Percentiles rank a stretch among this genome's conserved stretches.
phyloP scores from a whole-genome alignment of 768 basidiomycete species.

The Flagelloscypha sp. region DNA sequence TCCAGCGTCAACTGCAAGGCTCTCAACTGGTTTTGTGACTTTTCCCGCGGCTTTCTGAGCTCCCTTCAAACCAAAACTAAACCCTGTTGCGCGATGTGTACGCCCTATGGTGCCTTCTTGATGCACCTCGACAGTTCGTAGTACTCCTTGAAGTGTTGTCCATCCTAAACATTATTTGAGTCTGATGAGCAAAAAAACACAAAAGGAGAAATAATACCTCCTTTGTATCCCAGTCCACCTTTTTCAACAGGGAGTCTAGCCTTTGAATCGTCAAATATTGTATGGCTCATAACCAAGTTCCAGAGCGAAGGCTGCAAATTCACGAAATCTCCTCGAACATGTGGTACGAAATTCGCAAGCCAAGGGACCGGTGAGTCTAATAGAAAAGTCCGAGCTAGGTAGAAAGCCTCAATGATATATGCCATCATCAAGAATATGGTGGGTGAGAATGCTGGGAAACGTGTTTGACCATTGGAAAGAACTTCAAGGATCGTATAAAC shows the following conservation, averaged over 20 bases:
- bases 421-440: slow-evolving; percentile 61
- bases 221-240: slow-evolving; percentile 58
- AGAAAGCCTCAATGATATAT: slow-evolving; percentile 48
- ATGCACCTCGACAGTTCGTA: slow-evolving; percentile 1
- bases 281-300: slow-evolving; percentile 41
- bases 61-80: not conserved
- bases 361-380: slow-evolving; percentile 18
- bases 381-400: slow-evolving; percentile 37
- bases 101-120: not conserved
- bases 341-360: slow-evolving; percentile 33
- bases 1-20: too few relatives aligned
- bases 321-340: slow-evolving; percentile 39
- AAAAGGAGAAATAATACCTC: too few relatives aligned
- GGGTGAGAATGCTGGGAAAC: slow-evolving; percentile 48
- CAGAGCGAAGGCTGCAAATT: slow-evolving; percentile 57
- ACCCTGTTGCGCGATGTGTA: not conserved
- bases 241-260: slow-evolving; percentile 44
- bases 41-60: too few relatives aligned
- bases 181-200: too few relatives aligned
- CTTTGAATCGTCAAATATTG: slow-evolving; percentile 60
- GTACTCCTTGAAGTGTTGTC: slow-evolving; percentile 49
- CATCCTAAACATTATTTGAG: too few relatives aligned
- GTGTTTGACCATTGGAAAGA: slow-evolving; percentile 48
- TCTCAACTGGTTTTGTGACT: too few relatives aligned
- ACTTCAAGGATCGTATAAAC: slow-evolving; percentile 46